A percentile compares a stretch with the other conserved stretches of the same genome.
Conservation (phyloP, 164 flowering plant genomes). For the Stephania cephalantha region DNA sequence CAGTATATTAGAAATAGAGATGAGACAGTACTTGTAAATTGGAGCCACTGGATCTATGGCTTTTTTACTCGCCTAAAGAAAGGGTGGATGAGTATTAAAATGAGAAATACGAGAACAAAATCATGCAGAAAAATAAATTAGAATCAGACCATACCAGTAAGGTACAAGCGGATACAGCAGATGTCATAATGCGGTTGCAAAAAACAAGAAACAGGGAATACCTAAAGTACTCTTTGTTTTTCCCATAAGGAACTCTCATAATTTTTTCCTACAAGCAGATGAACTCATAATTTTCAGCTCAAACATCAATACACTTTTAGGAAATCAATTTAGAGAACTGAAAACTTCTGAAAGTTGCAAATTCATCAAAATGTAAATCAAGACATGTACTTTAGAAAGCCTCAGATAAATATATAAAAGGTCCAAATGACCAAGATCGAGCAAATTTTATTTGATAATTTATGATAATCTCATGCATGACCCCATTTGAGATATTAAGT, state of each 20-base stretch:
- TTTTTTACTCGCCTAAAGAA: constrained; percentile 69
- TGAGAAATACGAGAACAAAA: not conserved
- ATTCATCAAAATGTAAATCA: not conserved
- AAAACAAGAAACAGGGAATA: constrained; percentile 91
- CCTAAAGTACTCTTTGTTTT: constrained; percentile 63
- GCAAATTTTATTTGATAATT: too few species aligned
- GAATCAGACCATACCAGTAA: constrained; percentile 47
- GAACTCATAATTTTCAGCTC: not conserved
- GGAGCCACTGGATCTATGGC: constrained; percentile 92
- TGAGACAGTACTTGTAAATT: constrained; percentile 65
- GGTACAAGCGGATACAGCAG: constrained; percentile 76
- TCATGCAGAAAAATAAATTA: not conserved
- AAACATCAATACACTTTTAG: not conserved
- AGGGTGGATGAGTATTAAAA: not conserved
- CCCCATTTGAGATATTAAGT: not conserved
- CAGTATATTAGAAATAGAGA: constrained; percentile 86
- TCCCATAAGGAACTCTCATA: constrained; percentile 92
- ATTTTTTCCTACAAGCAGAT: constrained; percentile 72
- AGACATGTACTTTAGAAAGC: not conserved
- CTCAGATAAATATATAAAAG: not conserved
- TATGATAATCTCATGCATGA: not conserved
- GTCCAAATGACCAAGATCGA: not conserved
- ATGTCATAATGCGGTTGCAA: constrained; percentile 87
- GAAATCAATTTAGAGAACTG: not conserved
- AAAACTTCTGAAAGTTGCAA: not conserved